Evolutionary conservation across 805 yeast genomes (phyloP), one percentile per base, ranked within the genome.

Genomic region (Zygosaccharomyces kombuchaensis): DNA sequence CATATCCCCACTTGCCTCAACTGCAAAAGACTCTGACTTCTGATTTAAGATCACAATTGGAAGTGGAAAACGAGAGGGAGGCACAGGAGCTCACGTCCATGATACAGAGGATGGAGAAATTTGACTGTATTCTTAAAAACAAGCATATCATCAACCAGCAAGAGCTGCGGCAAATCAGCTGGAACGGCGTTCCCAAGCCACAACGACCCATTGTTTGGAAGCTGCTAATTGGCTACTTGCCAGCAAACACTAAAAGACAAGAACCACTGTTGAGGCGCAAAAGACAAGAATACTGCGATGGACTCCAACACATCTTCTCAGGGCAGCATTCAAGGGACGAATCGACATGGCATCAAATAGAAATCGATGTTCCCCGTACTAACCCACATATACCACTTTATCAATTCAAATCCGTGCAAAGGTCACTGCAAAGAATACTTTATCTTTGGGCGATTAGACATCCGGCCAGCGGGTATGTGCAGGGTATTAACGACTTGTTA

Each of bases 381-480:
- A 88, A 88, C 57, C 98, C 97, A 4, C 80, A 81, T 39, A 77
- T 89, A 42, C 79, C 78, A 49, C 72, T 91, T 30, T 91, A 91
- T 59, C 73, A 83, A 12, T 78, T 63, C 55, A 76, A 76, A 16
- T 70, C 81, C 2, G 87, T 93, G 0, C 98, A 91, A 55, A 70
- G 81, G 45, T 80, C 95, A 12, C 70, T 91, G 48, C 89, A 90
- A 56, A 80, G 84, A 54, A 81, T 93, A 8, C 69, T 91, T 44
- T 91, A 89, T 59, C 70, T 91, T 27, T 91, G 99, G 99, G 95
- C 98, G 0, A 81, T 91, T 21, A 75, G 98, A 54, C 98, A 93
- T 62, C 98, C 99, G 1, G 96, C 98, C 6, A 82, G 93, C 60
- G 99, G 99, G 12, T 91, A 91, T 65, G 99, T 91, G 16, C 99